Evolutionary conservation across 148 eudicot species (phyloP).

Genomic region (Dysphania ambrosioides): DNA sequence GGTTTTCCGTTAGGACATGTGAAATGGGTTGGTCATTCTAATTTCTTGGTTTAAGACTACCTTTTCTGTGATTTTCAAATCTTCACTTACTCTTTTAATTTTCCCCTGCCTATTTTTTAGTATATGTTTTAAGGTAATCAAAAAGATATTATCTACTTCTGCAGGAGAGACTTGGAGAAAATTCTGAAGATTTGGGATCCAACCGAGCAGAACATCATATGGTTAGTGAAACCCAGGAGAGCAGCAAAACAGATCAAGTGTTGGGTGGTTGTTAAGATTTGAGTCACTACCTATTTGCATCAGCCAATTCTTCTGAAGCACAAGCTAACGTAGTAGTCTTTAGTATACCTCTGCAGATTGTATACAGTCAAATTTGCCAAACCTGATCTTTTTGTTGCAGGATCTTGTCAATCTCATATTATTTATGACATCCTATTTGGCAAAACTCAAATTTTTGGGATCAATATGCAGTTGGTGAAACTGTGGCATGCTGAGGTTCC

Average conservation of each 20-base stretch:
- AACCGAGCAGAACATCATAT: constrained; percentile 36
- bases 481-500: constrained; percentile 17
- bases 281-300: constrained; percentile 17
- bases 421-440: constrained; percentile 7
- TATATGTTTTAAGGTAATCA: not conserved
- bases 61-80: not conserved
- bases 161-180: constrained; percentile 87
- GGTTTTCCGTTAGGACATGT: no score
- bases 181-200: constrained; percentile 43
- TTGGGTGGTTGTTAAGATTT: constrained; percentile 35
- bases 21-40: no score
- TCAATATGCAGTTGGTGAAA: constrained; percentile 7
- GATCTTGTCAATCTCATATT: constrained; percentile 16
- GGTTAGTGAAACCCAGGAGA: constrained; percentile 35
- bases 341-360: constrained; percentile 18
- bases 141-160: constrained; percentile 6
- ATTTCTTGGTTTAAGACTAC: no score
- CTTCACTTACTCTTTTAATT: not conserved
- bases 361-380: constrained; percentile 20
- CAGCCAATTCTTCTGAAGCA: constrained; percentile 32
- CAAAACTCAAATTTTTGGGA: constrained; percentile 22
- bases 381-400: constrained; percentile 34
- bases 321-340: constrained; percentile 47
- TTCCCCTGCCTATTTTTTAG: not conserved
- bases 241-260: constrained; percentile 35